A percentile compares a stretch with the other conserved stretches of the same genome.
These are phyloP conservation scores for Ogataea minuta DNA, from an alignment of 805 yeast genomes.

Conservation along the genomic window DNA sequence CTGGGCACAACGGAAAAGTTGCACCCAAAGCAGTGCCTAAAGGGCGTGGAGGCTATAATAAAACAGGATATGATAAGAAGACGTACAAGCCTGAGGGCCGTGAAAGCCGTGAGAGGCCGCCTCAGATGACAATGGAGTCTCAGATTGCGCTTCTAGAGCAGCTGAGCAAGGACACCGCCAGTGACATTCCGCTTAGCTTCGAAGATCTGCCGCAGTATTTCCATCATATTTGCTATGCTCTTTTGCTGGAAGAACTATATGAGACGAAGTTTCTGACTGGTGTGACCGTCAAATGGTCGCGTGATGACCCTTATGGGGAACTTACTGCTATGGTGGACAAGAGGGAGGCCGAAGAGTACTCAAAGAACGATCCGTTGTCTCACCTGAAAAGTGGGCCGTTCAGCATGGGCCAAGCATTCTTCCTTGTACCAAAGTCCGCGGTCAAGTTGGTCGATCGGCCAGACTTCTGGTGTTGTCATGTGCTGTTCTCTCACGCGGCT, in stretches of 20 bases:
- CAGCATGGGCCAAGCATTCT: constrained; percentile 54
- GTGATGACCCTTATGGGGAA: constrained; percentile 32
- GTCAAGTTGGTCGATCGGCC: constrained; percentile 33
- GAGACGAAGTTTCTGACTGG: constrained; percentile 46
- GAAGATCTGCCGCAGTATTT: constrained; percentile 51
- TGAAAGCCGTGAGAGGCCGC: background rate
- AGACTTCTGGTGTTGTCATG: constrained; percentile 59
- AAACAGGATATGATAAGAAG: no score
- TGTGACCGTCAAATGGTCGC: constrained; percentile 44
- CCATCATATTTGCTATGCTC: constrained; percentile 56
- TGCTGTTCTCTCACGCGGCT: constrained; percentile 34
- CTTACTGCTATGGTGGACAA: constrained; percentile 43
- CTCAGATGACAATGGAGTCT: background rate
- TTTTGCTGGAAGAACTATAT: constrained; percentile 60
- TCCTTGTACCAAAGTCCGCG: constrained; percentile 45
- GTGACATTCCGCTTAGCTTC: constrained; percentile 33
- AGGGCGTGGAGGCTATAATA: no score
- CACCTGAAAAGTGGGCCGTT: constrained; percentile 60
- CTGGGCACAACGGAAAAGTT: no score
- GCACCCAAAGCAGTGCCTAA: no score
- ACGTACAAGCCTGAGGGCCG: no score
- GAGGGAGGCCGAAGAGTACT: constrained; percentile 46
- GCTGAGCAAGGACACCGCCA: constrained; percentile 20
- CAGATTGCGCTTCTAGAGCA: constrained; percentile 13
- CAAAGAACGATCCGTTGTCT: constrained; percentile 50